Evolutionary conservation across 345 rosid species (phyloP), one percentile per base, ranked within the genome.

Genomic region (Trapa incisa): DNA sequence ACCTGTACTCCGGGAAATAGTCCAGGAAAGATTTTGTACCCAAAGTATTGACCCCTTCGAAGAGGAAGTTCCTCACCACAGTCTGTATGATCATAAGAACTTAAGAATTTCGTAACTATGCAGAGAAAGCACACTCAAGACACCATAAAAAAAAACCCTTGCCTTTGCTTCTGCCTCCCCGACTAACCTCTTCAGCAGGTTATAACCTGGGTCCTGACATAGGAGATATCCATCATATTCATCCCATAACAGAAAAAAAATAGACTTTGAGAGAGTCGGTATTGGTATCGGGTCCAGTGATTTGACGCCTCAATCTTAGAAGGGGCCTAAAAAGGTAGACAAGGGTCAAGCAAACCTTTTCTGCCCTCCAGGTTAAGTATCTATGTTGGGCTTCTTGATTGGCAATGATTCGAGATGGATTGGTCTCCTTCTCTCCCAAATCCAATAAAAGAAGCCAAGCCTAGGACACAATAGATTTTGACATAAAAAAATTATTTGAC

Each of bases 1-100:
- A 73, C 67, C 71, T 64, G 77, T 93, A 90, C 71, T 90, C 94
- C 0, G 97, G 97, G 71, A 88, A 93, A 86, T 90, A 93, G 72
- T 93, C 97, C 41, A 88, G 73, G 80, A 90, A 90, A 22, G 81
- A 81, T 76, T 85, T 85, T 81, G 85, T 87, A 62, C 94, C 90
- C 37, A 88, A 37, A 72, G 89, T 85, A 37, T 82, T 54, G 1
- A 88, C 76, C 38, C 98, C 98, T 14, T 74, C 69, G 69, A 93
- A 93, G 39, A 89, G 80, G 72, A 93, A 93, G 82, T 81, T 78
- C 65, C 84, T 79, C 70, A 92, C 75, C 85, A 92, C 15, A 69
- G 80, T 87, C 98, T 92, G 76, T 17, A 41, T 6, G 17, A 42
- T 63, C 14, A 32, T 15, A 13, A 3, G 17, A 33, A 35, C 2